Conservation (phyloP, 768 basidiomycete genomes). For the Boletus reticuloceps region DNA sequence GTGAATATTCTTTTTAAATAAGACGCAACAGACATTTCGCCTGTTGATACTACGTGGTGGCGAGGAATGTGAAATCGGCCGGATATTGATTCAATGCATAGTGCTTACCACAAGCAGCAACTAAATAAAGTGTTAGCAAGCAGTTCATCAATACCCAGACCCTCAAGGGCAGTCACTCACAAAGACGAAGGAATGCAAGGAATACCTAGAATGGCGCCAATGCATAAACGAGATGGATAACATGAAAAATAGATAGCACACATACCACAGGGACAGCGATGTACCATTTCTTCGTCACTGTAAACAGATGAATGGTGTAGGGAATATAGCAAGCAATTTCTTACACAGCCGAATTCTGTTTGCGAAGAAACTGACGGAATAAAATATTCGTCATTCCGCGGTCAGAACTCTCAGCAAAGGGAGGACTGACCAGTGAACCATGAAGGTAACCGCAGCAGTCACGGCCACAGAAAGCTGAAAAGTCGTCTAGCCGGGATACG, state of each 20-base stretch:
- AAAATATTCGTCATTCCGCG: neutral
- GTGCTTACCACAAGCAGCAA: slow-evolving; percentile 31
- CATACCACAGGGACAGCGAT: slow-evolving; percentile 29
- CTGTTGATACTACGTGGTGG: slow-evolving; percentile 24
- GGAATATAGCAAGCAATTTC: neutral
- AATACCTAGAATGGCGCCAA: slow-evolving; percentile 14
- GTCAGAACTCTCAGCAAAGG: neutral
- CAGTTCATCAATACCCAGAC: neutral
- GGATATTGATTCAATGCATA: neutral
- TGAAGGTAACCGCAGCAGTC: slow-evolving; percentile 29
- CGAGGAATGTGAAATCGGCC: neutral
- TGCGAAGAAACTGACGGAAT: slow-evolving; percentile 27
- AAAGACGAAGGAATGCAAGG: slow-evolving; percentile 33
- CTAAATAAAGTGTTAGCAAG: slow-evolving; percentile 16
- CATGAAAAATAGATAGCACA: neutral
- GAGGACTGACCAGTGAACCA: slow-evolving; percentile 30
- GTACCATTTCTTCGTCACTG: slow-evolving; percentile 34
- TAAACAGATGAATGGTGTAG: slow-evolving; percentile 1
- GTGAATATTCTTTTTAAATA: neutral
- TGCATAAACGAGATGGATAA: neutral
- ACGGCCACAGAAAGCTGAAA: slow-evolving; percentile 32
- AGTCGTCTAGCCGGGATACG: neutral
- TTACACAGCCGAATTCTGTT: slow-evolving; percentile 33
- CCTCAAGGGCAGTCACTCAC: slow-evolving; percentile 18
- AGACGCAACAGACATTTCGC: slow-evolving; percentile 24